Conservation (phyloP, 352 stramenopile genomes). For the Phytophthora vignae region DNA sequence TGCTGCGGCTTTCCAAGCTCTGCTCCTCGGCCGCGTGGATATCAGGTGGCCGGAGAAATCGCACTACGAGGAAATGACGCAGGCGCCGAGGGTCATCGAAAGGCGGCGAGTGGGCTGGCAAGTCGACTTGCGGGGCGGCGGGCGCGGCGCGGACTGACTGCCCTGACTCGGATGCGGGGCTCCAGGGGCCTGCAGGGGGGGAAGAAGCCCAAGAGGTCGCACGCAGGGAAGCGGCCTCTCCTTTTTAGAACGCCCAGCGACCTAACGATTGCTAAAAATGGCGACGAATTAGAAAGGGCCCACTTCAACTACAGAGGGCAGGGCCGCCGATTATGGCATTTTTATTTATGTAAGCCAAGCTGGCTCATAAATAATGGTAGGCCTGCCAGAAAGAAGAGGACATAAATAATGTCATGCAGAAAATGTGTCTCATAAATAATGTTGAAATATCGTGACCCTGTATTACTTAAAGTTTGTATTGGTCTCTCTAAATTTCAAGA, state of each 20-base stretch:
- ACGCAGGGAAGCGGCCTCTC: constrained; percentile 3
- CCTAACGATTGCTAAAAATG: constrained; percentile 24
- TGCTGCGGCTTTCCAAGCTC: constrained; percentile 32
- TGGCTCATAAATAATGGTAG: too few relatives aligned
- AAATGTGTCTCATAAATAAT: too few relatives aligned
- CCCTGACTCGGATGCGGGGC: not conserved
- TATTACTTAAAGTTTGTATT: too few relatives aligned
- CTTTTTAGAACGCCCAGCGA: constrained; percentile 29
- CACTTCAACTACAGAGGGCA: constrained; percentile 4
- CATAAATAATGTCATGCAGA: too few relatives aligned
- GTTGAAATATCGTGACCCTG: too few relatives aligned
- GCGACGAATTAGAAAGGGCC: constrained; percentile 19
- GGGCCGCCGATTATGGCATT: too few relatives aligned
- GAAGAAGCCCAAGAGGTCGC: constrained; percentile 30
- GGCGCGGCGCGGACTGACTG: constrained; percentile 12
- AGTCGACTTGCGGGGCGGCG: constrained; percentile 6
- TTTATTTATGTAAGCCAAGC: too few relatives aligned
- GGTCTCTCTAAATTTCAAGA: too few relatives aligned
- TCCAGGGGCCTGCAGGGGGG: not conserved
- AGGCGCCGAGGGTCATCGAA: constrained; percentile 18
- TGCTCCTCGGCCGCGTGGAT: constrained; percentile 11
- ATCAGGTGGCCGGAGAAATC: constrained; percentile 22
- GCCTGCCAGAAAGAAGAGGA: too few relatives aligned
- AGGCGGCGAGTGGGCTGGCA: not conserved
- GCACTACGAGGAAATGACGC: constrained; percentile 1